A percentile compares a stretch with the other conserved stretches of the same genome.
Evolutionary conservation across 176 grass and related monocot species (phyloP).

Genomic region (Carex myosuroides): DNA sequence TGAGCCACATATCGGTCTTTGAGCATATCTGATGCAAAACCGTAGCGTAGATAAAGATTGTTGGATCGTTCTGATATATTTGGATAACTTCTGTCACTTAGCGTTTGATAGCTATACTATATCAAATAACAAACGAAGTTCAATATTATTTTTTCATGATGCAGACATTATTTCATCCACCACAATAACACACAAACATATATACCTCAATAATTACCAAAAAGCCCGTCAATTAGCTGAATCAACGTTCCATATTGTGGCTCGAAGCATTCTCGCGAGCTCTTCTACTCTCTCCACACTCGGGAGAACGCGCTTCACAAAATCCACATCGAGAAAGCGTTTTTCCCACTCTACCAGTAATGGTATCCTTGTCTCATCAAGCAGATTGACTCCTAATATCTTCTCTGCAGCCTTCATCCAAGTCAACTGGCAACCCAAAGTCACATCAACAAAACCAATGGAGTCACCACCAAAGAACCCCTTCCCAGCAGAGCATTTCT

Average conservation of each 20-base stretch:
- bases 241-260: constrained; percentile 9
- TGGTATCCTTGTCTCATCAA: constrained; percentile 31
- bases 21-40: too few relatives aligned
- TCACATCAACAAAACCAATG: constrained; percentile 35
- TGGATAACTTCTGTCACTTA: too few relatives aligned
- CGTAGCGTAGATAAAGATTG: too few relatives aligned
- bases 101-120: too few relatives aligned
- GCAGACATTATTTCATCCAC: too few relatives aligned
- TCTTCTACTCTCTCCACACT: constrained; percentile 13
- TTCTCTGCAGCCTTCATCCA: constrained; percentile 31
- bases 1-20: too few relatives aligned
- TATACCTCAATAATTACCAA: not conserved
- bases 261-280: not conserved
- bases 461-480: constrained; percentile 30
- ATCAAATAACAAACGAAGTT: too few relatives aligned
- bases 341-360: constrained; percentile 31
- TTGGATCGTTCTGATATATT: too few relatives aligned
- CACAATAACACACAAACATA: too few relatives aligned
- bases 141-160: too few relatives aligned
- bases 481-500: constrained; percentile 27
- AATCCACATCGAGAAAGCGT: constrained; percentile 29
- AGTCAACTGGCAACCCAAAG: constrained; percentile 24
- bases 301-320: constrained; percentile 32
- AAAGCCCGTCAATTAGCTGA: not conserved
- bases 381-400: constrained; percentile 8